Conservation (phyloP, 2,329 filamentous ascomycete genomes). For the Sporothrix brunneoviolacea region DNA sequence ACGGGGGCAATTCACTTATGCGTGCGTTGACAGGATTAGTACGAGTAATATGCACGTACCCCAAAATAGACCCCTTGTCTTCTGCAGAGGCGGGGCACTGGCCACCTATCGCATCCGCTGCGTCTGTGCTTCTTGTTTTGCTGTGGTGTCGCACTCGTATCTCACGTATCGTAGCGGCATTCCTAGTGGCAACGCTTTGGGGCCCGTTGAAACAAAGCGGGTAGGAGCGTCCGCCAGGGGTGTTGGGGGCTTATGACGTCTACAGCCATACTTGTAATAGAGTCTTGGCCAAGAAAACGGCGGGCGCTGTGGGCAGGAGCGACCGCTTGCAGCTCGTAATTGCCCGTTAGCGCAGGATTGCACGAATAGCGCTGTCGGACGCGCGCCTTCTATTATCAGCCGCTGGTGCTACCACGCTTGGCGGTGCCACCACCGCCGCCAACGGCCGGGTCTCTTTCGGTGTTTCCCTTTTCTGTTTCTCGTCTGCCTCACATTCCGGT, state of each 20-base stretch:
- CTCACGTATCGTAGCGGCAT: too few relatives aligned
- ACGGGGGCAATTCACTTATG: too few relatives aligned
- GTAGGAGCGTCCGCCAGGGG: conserved; percentile 2
- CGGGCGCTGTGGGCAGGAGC: neutral
- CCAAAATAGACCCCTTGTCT: too few relatives aligned
- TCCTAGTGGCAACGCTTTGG: too few relatives aligned
- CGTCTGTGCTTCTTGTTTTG: neutral
- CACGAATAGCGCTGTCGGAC: neutral
- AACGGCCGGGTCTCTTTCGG: too few relatives aligned
- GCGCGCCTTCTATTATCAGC: neutral
- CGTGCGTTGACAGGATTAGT: too few relatives aligned
- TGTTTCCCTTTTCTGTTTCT: neutral
- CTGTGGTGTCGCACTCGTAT: too few relatives aligned
- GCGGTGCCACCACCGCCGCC: neutral
- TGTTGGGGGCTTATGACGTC: conserved; percentile 4
- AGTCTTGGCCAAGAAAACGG: too few relatives aligned
- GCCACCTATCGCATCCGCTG: too few relatives aligned
- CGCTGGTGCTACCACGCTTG: neutral
- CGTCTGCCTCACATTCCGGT: neutral
- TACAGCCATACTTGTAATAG: neutral
- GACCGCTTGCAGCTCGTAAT: neutral
- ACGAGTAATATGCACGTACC: too few relatives aligned
- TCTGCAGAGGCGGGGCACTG: too few relatives aligned
- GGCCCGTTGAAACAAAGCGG: neutral
- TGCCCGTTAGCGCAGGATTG: neutral